phyloP scores from a whole-genome alignment of 495 filamentous ascomycete genomes.

The Monascus purpureus region DNA sequence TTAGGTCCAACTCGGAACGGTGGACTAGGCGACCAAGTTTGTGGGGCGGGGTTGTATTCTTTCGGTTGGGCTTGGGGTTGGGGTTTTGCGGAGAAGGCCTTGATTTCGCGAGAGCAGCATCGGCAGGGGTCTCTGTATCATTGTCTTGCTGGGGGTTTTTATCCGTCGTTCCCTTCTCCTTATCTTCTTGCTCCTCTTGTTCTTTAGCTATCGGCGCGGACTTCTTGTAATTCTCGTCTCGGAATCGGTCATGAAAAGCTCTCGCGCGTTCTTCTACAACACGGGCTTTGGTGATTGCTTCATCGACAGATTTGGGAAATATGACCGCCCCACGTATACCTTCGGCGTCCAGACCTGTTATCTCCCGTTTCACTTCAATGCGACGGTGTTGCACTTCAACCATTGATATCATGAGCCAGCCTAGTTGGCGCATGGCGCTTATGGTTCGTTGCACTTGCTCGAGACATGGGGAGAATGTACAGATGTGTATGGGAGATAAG shows the following conservation, averaged over 20 bases:
- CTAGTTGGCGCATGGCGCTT: slow-evolving; percentile 56
- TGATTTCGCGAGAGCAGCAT: slow-evolving; percentile 2
- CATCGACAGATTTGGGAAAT: slow-evolving; percentile 54
- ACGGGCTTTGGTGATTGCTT: slow-evolving; percentile 57
- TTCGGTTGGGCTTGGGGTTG: too few species aligned
- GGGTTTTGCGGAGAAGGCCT: too few species aligned
- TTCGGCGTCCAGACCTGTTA: slow-evolving; percentile 50
- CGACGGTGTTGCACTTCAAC: slow-evolving; percentile 65
- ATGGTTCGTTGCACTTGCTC: slow-evolving; percentile 85
- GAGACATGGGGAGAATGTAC: slow-evolving; percentile 92
- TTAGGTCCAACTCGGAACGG: slow-evolving; percentile 73
- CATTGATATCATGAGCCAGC: slow-evolving; percentile 90
- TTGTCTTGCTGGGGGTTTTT: slow-evolving; percentile 8
- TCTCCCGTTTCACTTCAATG: slow-evolving; percentile 70
- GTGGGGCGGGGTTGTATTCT: slow-evolving; percentile 22
- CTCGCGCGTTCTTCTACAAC: slow-evolving; percentile 55
- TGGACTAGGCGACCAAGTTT: slow-evolving; percentile 62
- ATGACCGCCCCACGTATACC: slow-evolving; percentile 44
- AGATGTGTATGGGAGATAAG: slow-evolving; percentile 52
- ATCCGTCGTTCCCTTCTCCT: slow-evolving; percentile 2
- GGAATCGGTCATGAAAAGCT: slow-evolving; percentile 43
- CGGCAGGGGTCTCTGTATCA: slow-evolving; percentile 4
- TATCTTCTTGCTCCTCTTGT: slow-evolving; percentile 3
- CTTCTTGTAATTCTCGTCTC: too few species aligned
- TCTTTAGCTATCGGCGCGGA: too few species aligned